Evolutionary conservation across 2,329 filamentous ascomycete genomes (phyloP).

Genomic region (Sodiomyces alkalinus): DNA sequence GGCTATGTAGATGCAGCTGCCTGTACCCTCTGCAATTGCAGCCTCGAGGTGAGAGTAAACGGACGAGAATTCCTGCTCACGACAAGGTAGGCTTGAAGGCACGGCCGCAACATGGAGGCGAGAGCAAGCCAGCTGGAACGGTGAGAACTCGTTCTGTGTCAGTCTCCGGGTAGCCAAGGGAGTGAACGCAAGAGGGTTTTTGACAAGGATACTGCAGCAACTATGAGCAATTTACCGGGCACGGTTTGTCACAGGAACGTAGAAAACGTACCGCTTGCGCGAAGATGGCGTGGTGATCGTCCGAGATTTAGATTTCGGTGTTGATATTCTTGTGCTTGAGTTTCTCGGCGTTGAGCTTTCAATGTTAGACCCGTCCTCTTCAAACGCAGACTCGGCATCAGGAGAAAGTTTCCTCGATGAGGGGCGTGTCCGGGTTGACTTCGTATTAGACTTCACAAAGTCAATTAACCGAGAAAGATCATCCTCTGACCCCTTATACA

Average conservation of each 20-base stretch:
- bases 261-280: slow-evolving; percentile 27
- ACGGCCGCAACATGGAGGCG: slow-evolving; percentile 90
- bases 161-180: slow-evolving; percentile 80
- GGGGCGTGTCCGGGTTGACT: slow-evolving; percentile 43
- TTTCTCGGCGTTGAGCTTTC: slow-evolving; percentile 5
- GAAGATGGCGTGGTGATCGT: slow-evolving; percentile 28
- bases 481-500: slow-evolving; percentile 52
- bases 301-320: slow-evolving; percentile 3
- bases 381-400: slow-evolving; percentile 14
- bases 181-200: slow-evolving; percentile 88
- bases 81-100: slow-evolving; percentile 74
- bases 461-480: slow-evolving; percentile 51
- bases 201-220: slow-evolving; percentile 44
- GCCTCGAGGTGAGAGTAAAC: slow-evolving; percentile 91
- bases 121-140: slow-evolving; percentile 80
- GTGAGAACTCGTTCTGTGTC: slow-evolving; percentile 59
- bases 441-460: slow-evolving; percentile 57
- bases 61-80: slow-evolving; percentile 78
- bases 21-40: slow-evolving; percentile 83
- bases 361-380: slow-evolving; percentile 10
- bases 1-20: slow-evolving; percentile 96
- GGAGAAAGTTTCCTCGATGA: slow-evolving; percentile 12
- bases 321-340: slow-evolving; percentile 8
- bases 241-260: too few species aligned
- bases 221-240: too few species aligned